Base-by-base conservation (phyloP, 768 basidiomycete species). In the Imleria badia region DNA sequence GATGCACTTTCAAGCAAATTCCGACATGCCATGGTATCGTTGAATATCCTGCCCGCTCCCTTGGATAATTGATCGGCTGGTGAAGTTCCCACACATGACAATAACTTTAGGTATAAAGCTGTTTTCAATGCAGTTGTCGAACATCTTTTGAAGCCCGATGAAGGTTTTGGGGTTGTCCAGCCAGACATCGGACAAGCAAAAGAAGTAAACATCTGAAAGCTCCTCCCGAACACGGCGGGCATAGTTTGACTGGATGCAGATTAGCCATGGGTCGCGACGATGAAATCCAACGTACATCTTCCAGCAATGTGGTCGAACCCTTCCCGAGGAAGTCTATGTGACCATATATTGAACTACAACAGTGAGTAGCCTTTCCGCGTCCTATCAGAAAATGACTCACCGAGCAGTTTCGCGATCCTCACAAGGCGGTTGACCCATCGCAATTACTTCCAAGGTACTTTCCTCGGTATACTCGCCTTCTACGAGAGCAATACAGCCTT, bases 391-490 rank as follows among this genome's bases (percentile, higher is more conserved):
- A 20, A 39, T 26, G 35, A 61, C 80, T 57, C 65, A 93, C 91
- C 93, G 80, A 15, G 96, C 86, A 3, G 82, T 85, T 55, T 87
- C 86, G 39, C 97, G 78, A 60, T 87, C 81, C 72, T 99, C 97
- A 65, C 94, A 96, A 12, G 97, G 97, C 2, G 97, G 97, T 72
- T 98, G 96, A 2, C 97, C 97, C 56, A 99, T 90, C 19, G 95
- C 97, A 58, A 94, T 84, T 7, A 98, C 92, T 60, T 88, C 81
- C 46, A 99, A 77, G 1, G 81, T 89, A 46, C 87, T 90, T 30
- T 98, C 94, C 55, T 95, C 87, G 0, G 91, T 98, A 67, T 98
- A 99, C 65, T 94, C 91, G 20, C 97, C 97, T 74, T 98, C 97
- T 0, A 98, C 85, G 15, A 99, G 81, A 1, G 94, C 93, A 70